phyloP scores from a whole-genome alignment of 305 asterid genomes.

The Fraxinus ornus region DNA sequence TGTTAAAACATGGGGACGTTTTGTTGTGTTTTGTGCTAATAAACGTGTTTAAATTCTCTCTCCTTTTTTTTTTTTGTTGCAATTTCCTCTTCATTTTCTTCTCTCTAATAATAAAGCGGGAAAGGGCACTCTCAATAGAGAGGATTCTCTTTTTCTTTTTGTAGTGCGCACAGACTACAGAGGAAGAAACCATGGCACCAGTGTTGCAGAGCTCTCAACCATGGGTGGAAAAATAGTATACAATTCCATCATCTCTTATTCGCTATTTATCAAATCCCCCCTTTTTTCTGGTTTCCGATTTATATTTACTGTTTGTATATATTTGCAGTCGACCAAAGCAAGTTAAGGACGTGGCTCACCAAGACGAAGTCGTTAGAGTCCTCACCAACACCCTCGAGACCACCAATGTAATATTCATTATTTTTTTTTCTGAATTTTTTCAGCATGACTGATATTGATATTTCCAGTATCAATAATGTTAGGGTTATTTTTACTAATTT shows the following conservation, averaged over 20 bases:
- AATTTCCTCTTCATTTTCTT: too few species aligned
- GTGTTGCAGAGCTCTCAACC: constrained; percentile 83
- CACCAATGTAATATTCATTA: constrained; percentile 50
- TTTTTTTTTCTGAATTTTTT: background rate
- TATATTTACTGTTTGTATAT: background rate
- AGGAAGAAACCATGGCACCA: constrained; percentile 66
- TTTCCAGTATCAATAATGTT: background rate
- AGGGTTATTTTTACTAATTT: constrained; percentile 12
- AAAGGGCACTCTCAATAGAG: constrained; percentile 9
- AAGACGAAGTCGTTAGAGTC: constrained; percentile 93
- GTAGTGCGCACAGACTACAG: background rate
- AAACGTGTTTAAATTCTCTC: too few species aligned
- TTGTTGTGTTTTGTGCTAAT: too few species aligned
- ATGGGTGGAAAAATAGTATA: constrained; percentile 95
- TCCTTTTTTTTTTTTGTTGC: too few species aligned
- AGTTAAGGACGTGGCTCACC: constrained; percentile 97
- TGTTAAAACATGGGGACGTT: too few species aligned
- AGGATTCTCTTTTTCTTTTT: constrained; percentile 26
- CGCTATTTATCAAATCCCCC: background rate
- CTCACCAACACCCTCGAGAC: constrained; percentile 95
- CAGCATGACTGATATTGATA: background rate
- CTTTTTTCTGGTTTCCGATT: background rate
- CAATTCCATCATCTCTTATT: background rate
- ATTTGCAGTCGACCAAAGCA: constrained; percentile 82
- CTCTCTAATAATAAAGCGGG: constrained; percentile 32